phyloP scores from a whole-genome alignment of 129 eudicot species.

The Rutidosis leptorrhynchoides region DNA sequence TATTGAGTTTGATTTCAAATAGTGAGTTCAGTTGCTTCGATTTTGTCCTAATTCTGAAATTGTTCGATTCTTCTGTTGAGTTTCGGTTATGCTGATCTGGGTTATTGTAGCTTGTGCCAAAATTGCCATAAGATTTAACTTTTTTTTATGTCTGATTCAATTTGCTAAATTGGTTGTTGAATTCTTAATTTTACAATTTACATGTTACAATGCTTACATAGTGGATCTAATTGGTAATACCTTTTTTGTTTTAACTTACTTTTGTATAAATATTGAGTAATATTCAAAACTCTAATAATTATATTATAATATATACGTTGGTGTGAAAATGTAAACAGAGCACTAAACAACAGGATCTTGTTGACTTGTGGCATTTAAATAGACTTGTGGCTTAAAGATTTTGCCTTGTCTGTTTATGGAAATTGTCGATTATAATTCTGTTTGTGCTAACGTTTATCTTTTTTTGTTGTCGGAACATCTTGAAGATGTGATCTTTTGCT shows the following conservation, averaged over 20 bases:
- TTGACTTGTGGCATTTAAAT: neutral
- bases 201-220: neutral
- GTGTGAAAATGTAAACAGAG: neutral
- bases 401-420: neutral
- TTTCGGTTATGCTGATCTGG: neutral
- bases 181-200: neutral
- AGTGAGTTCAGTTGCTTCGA: neutral
- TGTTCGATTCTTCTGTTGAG: neutral
- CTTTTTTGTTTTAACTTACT: neutral
- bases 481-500: slow-evolving; percentile 92
- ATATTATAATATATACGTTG: neutral
- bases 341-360: neutral
- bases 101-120: slow-evolving; percentile 2
- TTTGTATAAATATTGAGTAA: neutral
- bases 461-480: slow-evolving; percentile 10
- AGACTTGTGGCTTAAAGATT: neutral
- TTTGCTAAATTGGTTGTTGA: slow-evolving; percentile 1
- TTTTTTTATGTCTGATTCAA: neutral
- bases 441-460: slow-evolving; percentile 25
- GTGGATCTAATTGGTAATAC: slow-evolving; percentile 1
- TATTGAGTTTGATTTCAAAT: neutral
- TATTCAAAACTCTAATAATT: neutral
- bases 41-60: neutral
- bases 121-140: slow-evolving; percentile 5
- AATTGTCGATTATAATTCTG: slow-evolving; percentile 3